Base-by-base conservation (phyloP, 129 eudicot species). In the Chrysanthemum makinoi region DNA sequence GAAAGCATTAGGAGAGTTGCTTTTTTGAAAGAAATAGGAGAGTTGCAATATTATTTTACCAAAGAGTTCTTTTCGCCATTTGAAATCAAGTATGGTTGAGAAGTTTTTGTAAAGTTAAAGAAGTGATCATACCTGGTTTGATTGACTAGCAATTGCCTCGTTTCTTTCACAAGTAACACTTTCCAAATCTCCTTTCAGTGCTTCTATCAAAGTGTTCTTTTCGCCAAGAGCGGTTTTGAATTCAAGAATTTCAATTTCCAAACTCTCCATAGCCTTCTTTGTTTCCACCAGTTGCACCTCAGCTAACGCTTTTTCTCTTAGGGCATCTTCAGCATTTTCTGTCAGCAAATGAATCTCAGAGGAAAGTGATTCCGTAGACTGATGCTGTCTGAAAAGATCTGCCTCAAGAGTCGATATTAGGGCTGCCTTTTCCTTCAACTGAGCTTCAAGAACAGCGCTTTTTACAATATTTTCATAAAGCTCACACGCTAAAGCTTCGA, bases 111-210 rank as follows among this genome's bases (percentile, higher is more conserved):
- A 8, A 39, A 39, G 46, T 39, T 30, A 30, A 30, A 7, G 46
- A 39, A 7, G 10, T 39, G 7, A 39, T 39, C 10, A 8, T 39
- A 39, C 46, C 46, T 39, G 46, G 10, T 39, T 39, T 39, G 10
- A 6, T 39, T 39, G 46, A 39, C 10, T 39, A 39, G 46, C 46
- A 6, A 39, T 39, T 39, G 46, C 46, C 46, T 80, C 75, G 57
- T 88, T 86, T 66, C 70, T 85, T 66, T 83, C 89, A 58, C 74
- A n/a, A 50, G 79, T 84, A 75, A 80, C 86, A 69, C 76, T 66
- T 46, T 73, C 72, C 72, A 88, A 50, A 39, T 83, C 72, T 72
- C 74, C 65, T 77, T 80, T 80, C 65, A 88, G 66, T 59, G 86
- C 81, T 57, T 83, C 85, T 56, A 80, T 53, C 68, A 74, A 66